These are phyloP conservation scores for Grigorovia yakushimaensis DNA, from an alignment of 805 yeast genomes.

Conservation along the genomic window DNA sequence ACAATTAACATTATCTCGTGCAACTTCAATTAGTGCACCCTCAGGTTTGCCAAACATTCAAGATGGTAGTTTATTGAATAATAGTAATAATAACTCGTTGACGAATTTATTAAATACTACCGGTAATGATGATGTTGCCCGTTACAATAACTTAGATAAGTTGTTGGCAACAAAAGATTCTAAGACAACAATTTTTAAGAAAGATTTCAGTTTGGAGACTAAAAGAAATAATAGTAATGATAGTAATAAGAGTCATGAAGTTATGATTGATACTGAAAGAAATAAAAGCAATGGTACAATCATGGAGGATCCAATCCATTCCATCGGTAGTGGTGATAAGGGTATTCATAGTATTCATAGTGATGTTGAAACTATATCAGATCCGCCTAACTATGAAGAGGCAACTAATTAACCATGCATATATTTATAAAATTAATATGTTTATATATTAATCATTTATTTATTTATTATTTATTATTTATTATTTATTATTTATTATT, in stretches of 20 bases:
- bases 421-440: too few species aligned
- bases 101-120: conserved; percentile 1
- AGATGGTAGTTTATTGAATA: conserved; percentile 1
- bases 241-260: not conserved
- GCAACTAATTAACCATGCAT: conserved; percentile 1
- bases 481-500: too few species aligned
- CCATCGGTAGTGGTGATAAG: not conserved
- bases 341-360: not conserved
- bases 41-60: conserved; percentile 2
- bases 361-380: conserved; percentile 5
- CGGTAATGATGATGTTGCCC: conserved; percentile 4
- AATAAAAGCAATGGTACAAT: not conserved
- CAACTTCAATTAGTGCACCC: conserved; percentile 16
- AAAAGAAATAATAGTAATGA: not conserved
- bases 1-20: conserved; percentile 16
- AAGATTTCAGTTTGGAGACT: conserved; percentile 1
- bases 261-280: not conserved
- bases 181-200: conserved; percentile 3
- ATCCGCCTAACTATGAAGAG: conserved; percentile 30
- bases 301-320: not conserved
- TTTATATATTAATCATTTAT: too few species aligned
- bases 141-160: conserved; percentile 16
- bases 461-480: too few species aligned
- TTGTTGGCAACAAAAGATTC: conserved; percentile 7
- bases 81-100: not conserved